phyloP scores from a whole-genome alignment of 2,329 filamentous ascomycete genomes.

The Aspergillus fischeri region DNA sequence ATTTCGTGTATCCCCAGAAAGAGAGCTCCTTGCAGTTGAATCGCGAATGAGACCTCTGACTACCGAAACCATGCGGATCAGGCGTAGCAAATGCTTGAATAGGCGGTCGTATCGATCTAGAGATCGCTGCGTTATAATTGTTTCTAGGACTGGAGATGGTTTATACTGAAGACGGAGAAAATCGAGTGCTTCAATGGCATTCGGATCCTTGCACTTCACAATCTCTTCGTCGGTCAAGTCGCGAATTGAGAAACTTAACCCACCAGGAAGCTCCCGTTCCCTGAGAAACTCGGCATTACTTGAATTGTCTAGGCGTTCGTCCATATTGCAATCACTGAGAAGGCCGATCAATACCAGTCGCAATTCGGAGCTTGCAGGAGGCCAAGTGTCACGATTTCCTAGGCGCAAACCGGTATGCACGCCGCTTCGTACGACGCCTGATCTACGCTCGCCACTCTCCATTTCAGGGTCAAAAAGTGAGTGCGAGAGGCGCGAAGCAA shows the following conservation, averaged over 20 bases:
- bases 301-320: constrained; percentile 12
- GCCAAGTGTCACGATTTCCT: constrained; percentile 79
- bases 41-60: constrained; percentile 62
- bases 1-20: constrained; percentile 36
- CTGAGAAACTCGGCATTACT: constrained; percentile 21
- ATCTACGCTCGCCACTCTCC: constrained; percentile 69
- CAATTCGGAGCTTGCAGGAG: constrained; percentile 90
- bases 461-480: constrained; percentile 82
- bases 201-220: constrained; percentile 74
- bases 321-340: constrained; percentile 62
- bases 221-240: constrained; percentile 75
- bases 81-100: constrained; percentile 73
- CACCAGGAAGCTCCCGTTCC: constrained; percentile 55
- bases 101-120: constrained; percentile 79
- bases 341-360: constrained; percentile 83
- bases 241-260: constrained; percentile 78
- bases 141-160: constrained; percentile 64
- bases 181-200: constrained; percentile 83
- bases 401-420: constrained; percentile 77
- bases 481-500: constrained; percentile 72
- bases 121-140: constrained; percentile 66
- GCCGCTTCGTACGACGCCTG: constrained; percentile 65
- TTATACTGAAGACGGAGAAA: constrained; percentile 86
- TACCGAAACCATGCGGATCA: constrained; percentile 75
- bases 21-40: constrained; percentile 38